A percentile compares a stretch with the other conserved stretches of the same genome.
Conservation (phyloP, 345 rosid species). For the Capsella bursapastoris region DNA sequence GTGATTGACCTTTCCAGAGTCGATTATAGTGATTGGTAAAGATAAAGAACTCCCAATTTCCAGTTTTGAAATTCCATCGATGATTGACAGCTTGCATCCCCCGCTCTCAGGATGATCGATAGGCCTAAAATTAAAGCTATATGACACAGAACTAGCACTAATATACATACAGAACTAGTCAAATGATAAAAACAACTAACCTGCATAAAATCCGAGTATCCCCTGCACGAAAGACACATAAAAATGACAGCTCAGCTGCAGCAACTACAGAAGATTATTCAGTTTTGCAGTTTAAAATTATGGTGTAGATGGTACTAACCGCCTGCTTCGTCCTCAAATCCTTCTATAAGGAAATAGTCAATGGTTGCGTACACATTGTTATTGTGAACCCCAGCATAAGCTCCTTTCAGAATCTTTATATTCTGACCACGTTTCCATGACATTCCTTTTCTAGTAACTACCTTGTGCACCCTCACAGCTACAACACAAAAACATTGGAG, state of each 20-base stretch:
- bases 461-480: conserved; percentile 70
- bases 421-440: conserved; percentile 65
- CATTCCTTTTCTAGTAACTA: conserved; percentile 52
- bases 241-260: conserved; percentile 5
- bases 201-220: conserved; percentile 81
- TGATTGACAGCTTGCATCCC: conserved; percentile 51
- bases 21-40: conserved; percentile 61
- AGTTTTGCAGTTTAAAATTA: conserved; percentile 2
- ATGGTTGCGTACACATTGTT: conserved; percentile 62
- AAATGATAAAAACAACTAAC: conserved; percentile 39
- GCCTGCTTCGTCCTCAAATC: conserved; percentile 70
- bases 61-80: conserved; percentile 45
- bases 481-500: conserved; percentile 29
- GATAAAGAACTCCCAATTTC: conserved; percentile 54
- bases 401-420: conserved; percentile 73
- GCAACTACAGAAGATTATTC: conserved; percentile 3
- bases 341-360: conserved; percentile 72
- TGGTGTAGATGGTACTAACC: conserved; percentile 49
- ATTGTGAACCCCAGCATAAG: conserved; percentile 54
- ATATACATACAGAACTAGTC: conserved; percentile 1
- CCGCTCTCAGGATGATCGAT: conserved; percentile 45
- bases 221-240: conserved; percentile 47
- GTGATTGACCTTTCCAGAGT: conserved; percentile 62
- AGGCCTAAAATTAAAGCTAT: conserved; percentile 53
- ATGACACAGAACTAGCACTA: conserved; percentile 19